A percentile compares a stretch with the other conserved stretches of the same genome.
phyloP scores from a whole-genome alignment of 1,139 yeast genomes.

The Diutina sp. region DNA sequence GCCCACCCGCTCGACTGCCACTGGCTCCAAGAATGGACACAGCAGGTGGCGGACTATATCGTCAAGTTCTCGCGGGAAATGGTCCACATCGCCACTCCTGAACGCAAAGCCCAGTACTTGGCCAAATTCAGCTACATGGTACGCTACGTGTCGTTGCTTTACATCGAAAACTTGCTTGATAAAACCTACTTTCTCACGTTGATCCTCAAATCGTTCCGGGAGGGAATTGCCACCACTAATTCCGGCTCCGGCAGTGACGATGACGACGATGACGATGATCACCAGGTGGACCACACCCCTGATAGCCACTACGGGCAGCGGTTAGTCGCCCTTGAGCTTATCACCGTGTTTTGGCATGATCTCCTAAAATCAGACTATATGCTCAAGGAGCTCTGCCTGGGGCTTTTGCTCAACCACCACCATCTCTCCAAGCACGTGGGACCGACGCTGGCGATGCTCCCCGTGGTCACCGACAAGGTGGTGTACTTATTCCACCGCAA shows the following conservation, averaged over 20 bases:
- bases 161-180: conserved; percentile 56
- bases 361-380: conserved; percentile 39
- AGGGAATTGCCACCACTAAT: conserved; percentile 17
- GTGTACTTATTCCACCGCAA: conserved; percentile 41
- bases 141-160: conserved; percentile 48
- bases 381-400: conserved; percentile 49
- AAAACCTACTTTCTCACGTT: conserved; percentile 48
- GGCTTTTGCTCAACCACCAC: conserved; percentile 28
- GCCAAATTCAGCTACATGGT: conserved; percentile 44
- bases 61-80: conserved; percentile 37
- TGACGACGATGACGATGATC: conserved; percentile 6
- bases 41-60: conserved; percentile 51
- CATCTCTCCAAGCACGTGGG: conserved; percentile 18
- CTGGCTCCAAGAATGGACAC: conserved; percentile 86
- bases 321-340: conserved; percentile 35
- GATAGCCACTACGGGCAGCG: conserved; percentile 22
- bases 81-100: conserved; percentile 13
- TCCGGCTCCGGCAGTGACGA: conserved; percentile 5
- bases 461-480: conserved; percentile 20
- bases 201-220: conserved; percentile 43
- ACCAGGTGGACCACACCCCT: conserved; percentile 4
- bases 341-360: conserved; percentile 64
- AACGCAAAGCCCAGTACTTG: conserved; percentile 34
- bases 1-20: not conserved
- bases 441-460: conserved; percentile 4